phyloP scores from a whole-genome alignment of 139 green algal species.

The Asterochloris sp. region DNA sequence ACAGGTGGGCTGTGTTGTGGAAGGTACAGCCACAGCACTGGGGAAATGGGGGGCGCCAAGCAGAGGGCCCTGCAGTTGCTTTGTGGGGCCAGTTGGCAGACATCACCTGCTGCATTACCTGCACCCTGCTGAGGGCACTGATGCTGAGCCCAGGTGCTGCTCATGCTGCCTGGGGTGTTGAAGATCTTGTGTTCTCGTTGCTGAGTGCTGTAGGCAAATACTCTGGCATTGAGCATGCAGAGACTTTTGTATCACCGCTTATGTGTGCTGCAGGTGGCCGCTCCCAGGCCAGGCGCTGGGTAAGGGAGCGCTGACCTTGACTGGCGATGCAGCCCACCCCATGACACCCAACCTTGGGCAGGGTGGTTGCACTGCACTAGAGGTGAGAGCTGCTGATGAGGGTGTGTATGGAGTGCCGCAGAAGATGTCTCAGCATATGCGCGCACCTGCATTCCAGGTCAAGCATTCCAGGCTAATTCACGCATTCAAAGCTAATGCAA shows the following conservation, averaged over 20 bases:
- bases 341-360: slow-evolving; percentile 69
- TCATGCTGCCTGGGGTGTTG: not conserved
- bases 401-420: not conserved
- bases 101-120: no score
- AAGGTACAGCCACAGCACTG: no score
- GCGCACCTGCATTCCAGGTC: not conserved
- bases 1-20: no score
- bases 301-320: slow-evolving; percentile 50
- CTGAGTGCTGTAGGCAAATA: not conserved
- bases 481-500: not conserved
- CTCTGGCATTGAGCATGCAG: not conserved
- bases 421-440: not conserved
- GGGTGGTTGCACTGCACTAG: slow-evolving; percentile 64
- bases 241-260: not conserved
- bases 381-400: slow-evolving; percentile 24
- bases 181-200: not conserved
- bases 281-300: slow-evolving; percentile 22
- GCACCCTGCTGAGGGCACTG: not conserved
- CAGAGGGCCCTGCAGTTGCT: no score
- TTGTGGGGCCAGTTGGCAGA: no score
- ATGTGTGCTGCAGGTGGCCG: slow-evolving; percentile 17
- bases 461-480: not conserved
- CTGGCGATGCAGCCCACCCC: slow-evolving; percentile 73
- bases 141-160: not conserved
- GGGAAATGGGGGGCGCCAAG: no score